Base-by-base conservation (phyloP, 129 eudicot species). In the Lactuca saligna region DNA sequence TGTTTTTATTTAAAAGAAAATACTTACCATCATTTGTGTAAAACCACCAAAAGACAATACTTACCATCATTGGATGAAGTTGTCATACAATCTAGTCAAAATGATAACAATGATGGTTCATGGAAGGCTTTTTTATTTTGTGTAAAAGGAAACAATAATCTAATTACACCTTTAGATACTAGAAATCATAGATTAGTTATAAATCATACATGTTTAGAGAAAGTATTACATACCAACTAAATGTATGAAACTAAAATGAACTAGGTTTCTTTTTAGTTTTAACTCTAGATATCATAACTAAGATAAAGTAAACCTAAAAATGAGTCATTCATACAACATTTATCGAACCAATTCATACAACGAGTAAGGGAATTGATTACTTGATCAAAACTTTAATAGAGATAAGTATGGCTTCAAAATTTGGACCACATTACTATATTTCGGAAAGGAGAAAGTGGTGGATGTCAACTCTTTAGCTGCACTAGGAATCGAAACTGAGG, bases 241-340 rank as follows among this genome's bases (percentile, higher is more conserved):
- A 5, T 39, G 37, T 39, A 7, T 51, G 25, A 3, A 70, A 12
- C 15, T 3, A 41, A 4, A 55, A 20, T 41, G 2, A 64, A 16
- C 3, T 8, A n/a, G 31, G 51, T 31, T 39, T n/a, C 39, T 53
- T 12, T 20, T 29, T 56, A 58, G 17, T 61, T 61, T 33, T 49
- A 35, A 70, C 42, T 66, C 68, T 71, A 71, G 39, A 48, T 60
- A 13, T 53, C 7, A 49, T 2, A 63, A 65, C 8, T 34, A 6
- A 46, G 46, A 4, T 16, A 48, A 76, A 20, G 61, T 13, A 55
- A 31, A 75, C 14, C 20, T 1, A 56, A 39, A n/a, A 57, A 16
- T 16, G n/a, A 66, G 68, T 11, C 14, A n/a, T 6, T 68, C 79
- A 17, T 56, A 85, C 96, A 86, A 74, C n/a, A 79, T 83, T 13